Conservation (phyloP, 495 filamentous ascomycete species). For the Talaromyces thailandensis region DNA sequence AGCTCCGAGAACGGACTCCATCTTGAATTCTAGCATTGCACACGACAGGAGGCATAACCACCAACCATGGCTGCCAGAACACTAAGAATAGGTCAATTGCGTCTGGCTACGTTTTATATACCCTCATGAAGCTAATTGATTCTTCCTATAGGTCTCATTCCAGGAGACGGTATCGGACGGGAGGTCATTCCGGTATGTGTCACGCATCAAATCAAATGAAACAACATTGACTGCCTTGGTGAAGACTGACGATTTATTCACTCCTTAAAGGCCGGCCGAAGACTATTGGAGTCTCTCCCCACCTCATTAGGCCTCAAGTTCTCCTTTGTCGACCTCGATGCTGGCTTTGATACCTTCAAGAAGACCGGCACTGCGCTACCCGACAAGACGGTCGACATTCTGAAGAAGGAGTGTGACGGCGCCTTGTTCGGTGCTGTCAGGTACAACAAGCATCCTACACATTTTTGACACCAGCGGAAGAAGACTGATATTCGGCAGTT, state of each 20-base stretch:
- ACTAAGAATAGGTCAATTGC: constrained; percentile 45
- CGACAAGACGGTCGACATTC: constrained; percentile 74
- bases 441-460: constrained; percentile 18
- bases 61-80: constrained; percentile 34
- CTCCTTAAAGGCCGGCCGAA: constrained; percentile 59
- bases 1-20: constrained; percentile 22
- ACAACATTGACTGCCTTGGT: neutral
- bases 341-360: constrained; percentile 90
- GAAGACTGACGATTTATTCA: constrained; percentile 4
- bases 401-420: constrained; percentile 87
- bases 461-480: neutral
- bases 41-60: neutral
- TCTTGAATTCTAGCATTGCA: neutral
- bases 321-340: constrained; percentile 84
- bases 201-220: neutral
- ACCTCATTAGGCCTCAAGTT: constrained; percentile 78
- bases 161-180: constrained; percentile 95
- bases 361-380: constrained; percentile 78
- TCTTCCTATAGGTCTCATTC: constrained; percentile 69
- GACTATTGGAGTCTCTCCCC: constrained; percentile 82
- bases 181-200: constrained; percentile 79
- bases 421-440: constrained; percentile 95
- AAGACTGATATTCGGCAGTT: constrained; percentile 30
- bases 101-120: neutral
- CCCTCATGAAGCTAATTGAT: constrained; percentile 14